Base-by-base conservation (phyloP, 2,329 filamentous ascomycete genomes). In the Aspergillus clavatus region DNA sequence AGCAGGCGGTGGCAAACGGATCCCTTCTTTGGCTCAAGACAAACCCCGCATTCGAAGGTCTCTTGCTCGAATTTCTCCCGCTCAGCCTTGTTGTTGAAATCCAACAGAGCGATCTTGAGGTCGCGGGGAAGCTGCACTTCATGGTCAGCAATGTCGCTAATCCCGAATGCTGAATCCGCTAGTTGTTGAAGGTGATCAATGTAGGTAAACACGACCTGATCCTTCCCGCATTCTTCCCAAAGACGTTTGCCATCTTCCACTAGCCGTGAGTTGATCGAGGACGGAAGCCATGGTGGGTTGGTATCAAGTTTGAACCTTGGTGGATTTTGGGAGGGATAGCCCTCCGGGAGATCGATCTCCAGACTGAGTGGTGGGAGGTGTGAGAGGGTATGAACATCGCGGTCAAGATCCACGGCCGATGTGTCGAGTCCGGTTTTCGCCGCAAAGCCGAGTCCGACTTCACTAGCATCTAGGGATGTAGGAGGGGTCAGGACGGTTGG, bases 1-100 rank as follows among this genome's bases (percentile, higher is more conserved):
- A 86, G 69, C 76, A 97, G 83, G 33, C 81, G 80, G 69, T 97
- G 86, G 64, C 93, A 97, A 8, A 75, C 78, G 0, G 73, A 69
- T 1, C 93, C 93, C 64, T 94, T 96, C 67, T 95, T 95, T 0
- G 89, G 89, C 65, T 97, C 91, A 38, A 96, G 69, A 62, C 90
- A 96, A 38, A 97, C 79, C 1, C 86, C 87, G 54, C 91, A 97
- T 42, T 90, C 82, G 61, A 93, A 96, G 0, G 88, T 95, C 56
- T 84, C 86, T 54, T 81, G 82, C 48, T 93, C 84, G 62, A 96
- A 97, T 0, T 82, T 81, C 18, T 81, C 80, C 43, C 81, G 80
- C 60, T 85, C 86, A 5, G 86, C 82, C 50, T 83, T 83, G 47
- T 81, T 82, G 59, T 95, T 86, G 57, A 87, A 89, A 53, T 89